Conservation (phyloP, 495 filamentous ascomycete species). For the Aspergillus panamensis region DNA sequence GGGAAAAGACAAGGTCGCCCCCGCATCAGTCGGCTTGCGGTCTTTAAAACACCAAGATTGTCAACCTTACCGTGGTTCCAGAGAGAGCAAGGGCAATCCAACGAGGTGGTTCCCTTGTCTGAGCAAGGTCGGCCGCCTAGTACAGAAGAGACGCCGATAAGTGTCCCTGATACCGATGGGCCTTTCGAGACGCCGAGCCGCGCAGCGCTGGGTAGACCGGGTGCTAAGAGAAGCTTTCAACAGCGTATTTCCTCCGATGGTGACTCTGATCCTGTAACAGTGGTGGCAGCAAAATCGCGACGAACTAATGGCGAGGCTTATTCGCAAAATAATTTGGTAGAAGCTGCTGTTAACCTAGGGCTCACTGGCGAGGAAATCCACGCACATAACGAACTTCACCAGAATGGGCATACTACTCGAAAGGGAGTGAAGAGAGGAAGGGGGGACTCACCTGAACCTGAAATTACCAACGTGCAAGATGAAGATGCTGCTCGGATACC, state of each 20-base stretch:
- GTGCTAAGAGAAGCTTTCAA: conserved; percentile 11
- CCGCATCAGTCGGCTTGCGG: conserved; percentile 44
- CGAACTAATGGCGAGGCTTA: neutral
- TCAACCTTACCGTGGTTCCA: conserved; percentile 38
- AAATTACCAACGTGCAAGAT: neutral
- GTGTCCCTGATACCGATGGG: neutral
- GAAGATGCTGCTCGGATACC: too few species aligned
- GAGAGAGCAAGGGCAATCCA: conserved; percentile 7
- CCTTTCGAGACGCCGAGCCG: neutral
- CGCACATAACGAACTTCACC: too few species aligned
- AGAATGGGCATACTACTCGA: neutral
- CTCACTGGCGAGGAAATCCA: too few species aligned
- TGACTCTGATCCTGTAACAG: neutral
- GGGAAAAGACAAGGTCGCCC: conserved; percentile 49
- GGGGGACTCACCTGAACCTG: conserved; percentile 4
- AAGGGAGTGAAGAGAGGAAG: conserved; percentile 18
- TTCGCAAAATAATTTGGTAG: neutral
- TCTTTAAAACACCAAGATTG: conserved; percentile 48
- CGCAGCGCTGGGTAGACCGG: neutral
- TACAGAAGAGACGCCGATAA: neutral
- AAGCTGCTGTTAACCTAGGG: too few species aligned
- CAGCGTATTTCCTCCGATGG: conserved; percentile 2
- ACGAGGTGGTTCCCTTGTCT: neutral
- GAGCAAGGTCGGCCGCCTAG: neutral
- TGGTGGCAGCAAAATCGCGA: conserved; percentile 10